Percentiles rank a stretch among this genome's conserved stretches.
phyloP scores from a whole-genome alignment of 306 rosid genomes.

The Dryas octopetala region DNA sequence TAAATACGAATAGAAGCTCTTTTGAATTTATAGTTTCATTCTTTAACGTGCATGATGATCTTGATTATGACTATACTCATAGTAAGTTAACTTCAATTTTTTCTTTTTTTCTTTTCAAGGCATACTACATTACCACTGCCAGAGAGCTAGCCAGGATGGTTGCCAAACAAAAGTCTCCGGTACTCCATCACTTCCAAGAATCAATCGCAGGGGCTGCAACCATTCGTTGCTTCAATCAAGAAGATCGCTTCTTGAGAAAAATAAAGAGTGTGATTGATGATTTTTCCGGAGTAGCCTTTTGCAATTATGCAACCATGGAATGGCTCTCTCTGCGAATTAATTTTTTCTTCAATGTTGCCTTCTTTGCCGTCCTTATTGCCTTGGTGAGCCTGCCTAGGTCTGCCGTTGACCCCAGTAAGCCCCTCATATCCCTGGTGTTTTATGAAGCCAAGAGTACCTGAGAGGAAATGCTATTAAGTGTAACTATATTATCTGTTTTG shows the following conservation, averaged over 20 bases:
- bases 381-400: constrained; percentile 27
- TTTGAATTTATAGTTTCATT: neutral
- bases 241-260: constrained; percentile 16
- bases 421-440: neutral
- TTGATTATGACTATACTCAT: neutral
- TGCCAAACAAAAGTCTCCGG: constrained; percentile 31
- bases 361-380: constrained; percentile 13
- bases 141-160: constrained; percentile 25
- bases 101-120: constrained; percentile 6
- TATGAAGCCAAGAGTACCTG: neutral
- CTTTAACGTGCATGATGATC: neutral
- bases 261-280: constrained; percentile 23
- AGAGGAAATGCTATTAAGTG: neutral
- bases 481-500: neutral
- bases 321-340: constrained; percentile 31
- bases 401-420: constrained; percentile 27
- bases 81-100: neutral
- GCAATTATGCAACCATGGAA: constrained; percentile 25
- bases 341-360: constrained; percentile 21
- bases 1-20: constrained; percentile 4
- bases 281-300: constrained; percentile 26
- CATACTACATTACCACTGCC: constrained; percentile 28
- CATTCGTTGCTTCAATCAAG: constrained; percentile 30
- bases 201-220: constrained; percentile 24
- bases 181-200: constrained; percentile 34